Evolutionary conservation across 2,329 filamentous ascomycete species (phyloP).

Genomic region (Gaeumannomyces sp.): DNA sequence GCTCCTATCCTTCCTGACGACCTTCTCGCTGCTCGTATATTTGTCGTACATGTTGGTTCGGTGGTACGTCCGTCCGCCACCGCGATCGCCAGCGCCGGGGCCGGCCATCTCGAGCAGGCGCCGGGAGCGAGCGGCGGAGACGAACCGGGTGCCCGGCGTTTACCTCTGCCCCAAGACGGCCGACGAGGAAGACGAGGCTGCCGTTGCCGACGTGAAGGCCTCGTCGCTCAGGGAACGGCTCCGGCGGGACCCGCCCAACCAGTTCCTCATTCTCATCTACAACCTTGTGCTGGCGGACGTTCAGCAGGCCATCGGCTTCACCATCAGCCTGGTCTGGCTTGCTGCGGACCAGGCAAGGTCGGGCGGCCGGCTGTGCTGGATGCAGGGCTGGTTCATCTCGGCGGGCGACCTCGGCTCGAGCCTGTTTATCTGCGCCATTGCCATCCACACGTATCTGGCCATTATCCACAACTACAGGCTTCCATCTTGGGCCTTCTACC

Average conservation of each 20-base stretch:
- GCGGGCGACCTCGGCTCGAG: slow-evolving; percentile 60
- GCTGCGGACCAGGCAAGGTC: slow-evolving; percentile 46
- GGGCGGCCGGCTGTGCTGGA: slow-evolving; percentile 47
- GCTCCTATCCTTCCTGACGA: not conserved
- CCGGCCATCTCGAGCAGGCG: not conserved
- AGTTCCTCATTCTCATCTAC: slow-evolving; percentile 63
- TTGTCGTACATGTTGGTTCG: not conserved
- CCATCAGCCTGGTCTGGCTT: slow-evolving; percentile 57
- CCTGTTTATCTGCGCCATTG: slow-evolving; percentile 61
- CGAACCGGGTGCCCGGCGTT: not conserved
- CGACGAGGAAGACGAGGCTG: not conserved
- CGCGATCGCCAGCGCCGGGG: not conserved
- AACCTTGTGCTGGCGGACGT: slow-evolving; percentile 65
- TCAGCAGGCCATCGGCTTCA: slow-evolving; percentile 58
- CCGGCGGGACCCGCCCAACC: slow-evolving; percentile 44
- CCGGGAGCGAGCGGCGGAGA: not conserved
- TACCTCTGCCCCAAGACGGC: not conserved
- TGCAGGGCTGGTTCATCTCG: slow-evolving; percentile 64
- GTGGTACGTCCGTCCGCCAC: slow-evolving; percentile 1
- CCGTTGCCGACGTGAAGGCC: not conserved
- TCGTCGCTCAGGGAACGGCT: slow-evolving; percentile 17
- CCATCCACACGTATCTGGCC: slow-evolving; percentile 58
- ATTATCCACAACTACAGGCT: slow-evolving; percentile 52
- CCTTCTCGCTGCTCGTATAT: not conserved
- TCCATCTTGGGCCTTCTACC: slow-evolving; percentile 43